Evolutionary conservation across 2,329 filamentous ascomycete genomes (phyloP).

Genomic region (Fusarium heterosporum): DNA sequence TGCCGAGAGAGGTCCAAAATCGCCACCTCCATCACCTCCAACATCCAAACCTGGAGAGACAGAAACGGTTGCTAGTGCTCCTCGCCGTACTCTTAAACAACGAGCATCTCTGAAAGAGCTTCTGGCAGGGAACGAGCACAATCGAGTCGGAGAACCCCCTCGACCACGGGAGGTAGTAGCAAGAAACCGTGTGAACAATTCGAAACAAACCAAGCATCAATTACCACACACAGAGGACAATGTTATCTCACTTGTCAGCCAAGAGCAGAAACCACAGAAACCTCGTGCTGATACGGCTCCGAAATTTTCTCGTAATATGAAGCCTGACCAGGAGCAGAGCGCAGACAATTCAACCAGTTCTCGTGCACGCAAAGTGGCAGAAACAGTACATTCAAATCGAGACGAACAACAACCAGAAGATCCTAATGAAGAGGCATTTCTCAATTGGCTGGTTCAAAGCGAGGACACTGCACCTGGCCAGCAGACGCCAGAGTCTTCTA

Average conservation of each 20-base stretch:
- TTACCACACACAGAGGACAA: not conserved
- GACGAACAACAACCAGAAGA: not conserved
- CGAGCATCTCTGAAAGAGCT: slow-evolving; percentile 31
- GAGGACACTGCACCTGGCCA: not conserved
- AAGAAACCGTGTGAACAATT: not conserved
- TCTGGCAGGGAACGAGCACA: slow-evolving; percentile 31
- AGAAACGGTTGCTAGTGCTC: not conserved
- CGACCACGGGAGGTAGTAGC: not conserved
- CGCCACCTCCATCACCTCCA: slow-evolving; percentile 37
- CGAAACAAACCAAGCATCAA: not conserved
- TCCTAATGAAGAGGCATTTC: slow-evolving; percentile 23
- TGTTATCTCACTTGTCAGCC: slow-evolving; percentile 6
- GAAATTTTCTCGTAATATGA: not conserved
- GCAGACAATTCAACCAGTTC: not conserved
- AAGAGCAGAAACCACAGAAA: not conserved
- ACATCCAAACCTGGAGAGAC: not conserved
- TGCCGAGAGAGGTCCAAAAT: slow-evolving; percentile 20
- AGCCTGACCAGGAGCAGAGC: not conserved
- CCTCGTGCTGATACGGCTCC: not conserved
- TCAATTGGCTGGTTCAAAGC: slow-evolving; percentile 24
- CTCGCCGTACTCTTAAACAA: slow-evolving; percentile 25
- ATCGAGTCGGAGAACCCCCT: not conserved
- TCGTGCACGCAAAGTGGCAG: not conserved
- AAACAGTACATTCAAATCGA: not conserved
- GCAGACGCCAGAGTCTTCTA: not conserved